Evolutionary conservation across 2,329 filamentous ascomycete species (phyloP), one percentile per base, ranked within the genome.

Genomic region (Fusarium burgessii): DNA sequence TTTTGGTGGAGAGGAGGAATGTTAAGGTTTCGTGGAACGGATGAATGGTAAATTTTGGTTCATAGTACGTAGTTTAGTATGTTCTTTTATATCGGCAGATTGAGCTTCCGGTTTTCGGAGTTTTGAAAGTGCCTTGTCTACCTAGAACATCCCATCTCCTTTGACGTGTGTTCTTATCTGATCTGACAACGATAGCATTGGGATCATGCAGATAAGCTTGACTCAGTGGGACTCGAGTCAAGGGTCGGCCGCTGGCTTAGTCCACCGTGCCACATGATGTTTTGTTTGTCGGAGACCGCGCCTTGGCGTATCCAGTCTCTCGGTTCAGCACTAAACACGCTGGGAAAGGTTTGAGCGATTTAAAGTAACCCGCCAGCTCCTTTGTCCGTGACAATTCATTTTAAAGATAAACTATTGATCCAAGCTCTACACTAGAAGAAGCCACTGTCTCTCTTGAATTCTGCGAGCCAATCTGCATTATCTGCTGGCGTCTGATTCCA

Each of bases 401-500:
- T 40, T 14, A 20, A 11, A n/a, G 15, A 25, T 29, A 17, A 10
- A 51, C 23, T 38, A 51, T 27, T 10, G 32, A 25, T 40, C 23
- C 40, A 38, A 20, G 47, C 33, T 13, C 25, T 17, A 12, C 29
- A 27, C 32, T 51, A 35, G 17, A 67, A 67, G 2, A 62, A 40
- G 0, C 64, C 64, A 1, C 47, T 50, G 5, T 62, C 64, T 20
- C 41, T 49, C 5, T 67, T 67, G 5, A 67, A 67, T 11, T 67
- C 64, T 3, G 38, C 14, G 2, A 67, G 57, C 64, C 64, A 67
- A 9, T 49, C 38, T 4, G 12, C 11, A 13, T 67, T 67, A 38
- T 67, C 64, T 3, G 64, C 64, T 3, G 64, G 64, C 3, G 64
- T 67, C 11, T 67, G 62, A 6, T 67, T 62, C 62, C 64, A 67